A percentile compares a stretch with the other conserved stretches of the same genome.
phyloP scores from a whole-genome alignment of 2,329 filamentous ascomycete genomes.

The Aquanectria penicillioides region DNA sequence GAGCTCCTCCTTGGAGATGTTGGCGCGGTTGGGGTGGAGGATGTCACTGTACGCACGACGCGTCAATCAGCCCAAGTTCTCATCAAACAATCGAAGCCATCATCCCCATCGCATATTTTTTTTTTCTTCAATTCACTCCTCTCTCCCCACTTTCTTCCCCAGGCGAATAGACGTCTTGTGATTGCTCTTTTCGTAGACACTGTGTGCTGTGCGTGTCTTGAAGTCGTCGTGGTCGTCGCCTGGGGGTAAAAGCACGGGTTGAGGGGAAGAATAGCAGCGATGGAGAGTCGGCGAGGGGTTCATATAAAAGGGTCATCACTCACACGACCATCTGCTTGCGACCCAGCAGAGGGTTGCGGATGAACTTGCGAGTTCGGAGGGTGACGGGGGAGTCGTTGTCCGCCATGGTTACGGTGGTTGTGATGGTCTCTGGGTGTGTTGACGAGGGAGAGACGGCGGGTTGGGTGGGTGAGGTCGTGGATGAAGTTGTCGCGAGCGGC shows the following conservation, averaged over 20 bases:
- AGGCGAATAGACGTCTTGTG: neutral
- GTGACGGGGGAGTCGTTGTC: conserved; percentile 82
- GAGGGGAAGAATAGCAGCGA: conserved; percentile 12
- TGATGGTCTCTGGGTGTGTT: conserved; percentile 48
- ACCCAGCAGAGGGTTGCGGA: conserved; percentile 98
- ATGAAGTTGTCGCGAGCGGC: conserved; percentile 45
- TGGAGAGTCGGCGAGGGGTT: conserved; percentile 21
- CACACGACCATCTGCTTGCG: conserved; percentile 99
- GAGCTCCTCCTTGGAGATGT: conserved; percentile 99
- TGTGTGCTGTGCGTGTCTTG: neutral
- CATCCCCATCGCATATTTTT: conserved; percentile 13
- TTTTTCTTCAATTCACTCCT: neutral
- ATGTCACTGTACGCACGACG: conserved; percentile 77
- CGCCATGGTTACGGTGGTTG: conserved; percentile 80
- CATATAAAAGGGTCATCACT: conserved; percentile 57
- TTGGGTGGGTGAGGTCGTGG: conserved; percentile 45
- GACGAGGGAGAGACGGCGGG: conserved; percentile 44
- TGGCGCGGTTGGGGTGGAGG: conserved; percentile 97
- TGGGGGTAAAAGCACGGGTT: neutral
- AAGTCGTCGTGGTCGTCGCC: conserved; percentile 14
- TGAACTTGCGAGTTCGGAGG: conserved; percentile 99
- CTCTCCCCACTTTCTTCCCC: neutral
- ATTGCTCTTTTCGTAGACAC: neutral
- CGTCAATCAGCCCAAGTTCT: conserved; percentile 36
- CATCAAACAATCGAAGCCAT: conserved; percentile 25